Percentiles rank a stretch among this genome's conserved stretches.
Evolutionary conservation across 2,329 filamentous ascomycete genomes (phyloP).

Genomic region (Aspergillus viridinutans): DNA sequence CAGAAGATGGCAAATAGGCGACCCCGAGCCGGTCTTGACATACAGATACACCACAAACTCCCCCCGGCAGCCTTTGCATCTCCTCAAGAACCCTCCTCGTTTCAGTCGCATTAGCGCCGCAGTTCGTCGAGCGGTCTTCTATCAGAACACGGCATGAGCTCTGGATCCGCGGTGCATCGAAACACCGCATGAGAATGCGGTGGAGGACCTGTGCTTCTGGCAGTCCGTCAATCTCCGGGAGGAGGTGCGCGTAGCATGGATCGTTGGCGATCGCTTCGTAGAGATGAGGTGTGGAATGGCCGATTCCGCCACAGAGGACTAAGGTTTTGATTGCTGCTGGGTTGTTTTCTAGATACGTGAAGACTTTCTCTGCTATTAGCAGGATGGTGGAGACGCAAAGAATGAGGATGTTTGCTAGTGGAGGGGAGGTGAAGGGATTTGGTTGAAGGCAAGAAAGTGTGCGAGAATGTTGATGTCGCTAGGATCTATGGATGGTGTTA

Average conservation of each 20-base stretch:
- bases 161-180: slow-evolving; percentile 20
- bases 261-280: slow-evolving; percentile 39
- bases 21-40: too few relatives aligned
- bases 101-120: slow-evolving; percentile 42
- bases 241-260: slow-evolving; percentile 25
- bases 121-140: slow-evolving; percentile 46
- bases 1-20: neutral
- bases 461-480: slow-evolving; percentile 29
- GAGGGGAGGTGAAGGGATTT: slow-evolving; percentile 15
- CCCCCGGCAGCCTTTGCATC: too few relatives aligned
- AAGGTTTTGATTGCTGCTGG: slow-evolving; percentile 32
- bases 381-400: slow-evolving; percentile 41
- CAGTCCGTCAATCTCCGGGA: slow-evolving; percentile 26
- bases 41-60: too few relatives aligned
- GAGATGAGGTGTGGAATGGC: slow-evolving; percentile 43
- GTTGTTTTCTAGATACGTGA: slow-evolving; percentile 26
- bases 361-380: slow-evolving; percentile 32
- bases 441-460: slow-evolving; percentile 25
- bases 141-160: slow-evolving; percentile 31
- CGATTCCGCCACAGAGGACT: slow-evolving; percentile 44
- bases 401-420: slow-evolving; percentile 34
- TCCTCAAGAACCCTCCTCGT: slow-evolving; percentile 33
- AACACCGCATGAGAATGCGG: slow-evolving; percentile 27
- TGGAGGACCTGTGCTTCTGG: slow-evolving; percentile 41
- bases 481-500: neutral